Evolutionary conservation across 2,329 filamentous ascomycete species (phyloP).

Genomic region (Aschersonia sp.): DNA sequence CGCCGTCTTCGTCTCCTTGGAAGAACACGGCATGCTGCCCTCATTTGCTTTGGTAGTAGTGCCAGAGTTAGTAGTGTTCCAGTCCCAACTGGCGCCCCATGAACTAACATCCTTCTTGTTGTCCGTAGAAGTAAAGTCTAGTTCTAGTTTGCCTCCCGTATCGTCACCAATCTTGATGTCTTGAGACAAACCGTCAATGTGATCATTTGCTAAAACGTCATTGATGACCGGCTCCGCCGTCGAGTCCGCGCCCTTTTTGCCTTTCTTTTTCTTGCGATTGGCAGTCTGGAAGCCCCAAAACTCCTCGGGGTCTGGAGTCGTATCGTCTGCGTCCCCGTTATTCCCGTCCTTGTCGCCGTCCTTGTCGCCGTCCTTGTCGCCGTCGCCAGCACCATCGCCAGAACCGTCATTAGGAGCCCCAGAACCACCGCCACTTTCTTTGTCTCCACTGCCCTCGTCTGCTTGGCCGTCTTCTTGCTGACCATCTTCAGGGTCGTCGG

Average conservation of each 20-base stretch:
- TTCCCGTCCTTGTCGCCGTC: conserved; percentile 1
- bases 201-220: conserved; percentile 17
- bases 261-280: conserved; percentile 27
- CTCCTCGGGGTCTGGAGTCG: conserved; percentile 14
- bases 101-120: conserved; percentile 33
- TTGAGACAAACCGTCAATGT: conserved; percentile 41
- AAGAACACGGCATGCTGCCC: conserved; percentile 33
- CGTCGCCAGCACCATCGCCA: conserved; percentile 3
- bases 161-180: conserved; percentile 55
- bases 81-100: conserved; percentile 46
- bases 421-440: neutral
- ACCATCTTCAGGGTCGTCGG: conserved; percentile 1
- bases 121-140: conserved; percentile 35
- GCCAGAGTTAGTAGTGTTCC: too few species aligned
- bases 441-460: conserved; percentile 5
- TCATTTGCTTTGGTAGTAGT: conserved; percentile 17
- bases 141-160: conserved; percentile 38
- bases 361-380: neutral
- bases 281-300: conserved; percentile 13
- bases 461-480: neutral
- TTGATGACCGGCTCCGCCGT: conserved; percentile 13
- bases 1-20: conserved; percentile 26
- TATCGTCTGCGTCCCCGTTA: conserved; percentile 3
- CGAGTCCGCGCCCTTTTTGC: conserved; percentile 10
- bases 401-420: conserved; percentile 1